phyloP scores from a whole-genome alignment of 2,329 filamentous ascomycete species.

The Chaetomiaceae sp. region DNA sequence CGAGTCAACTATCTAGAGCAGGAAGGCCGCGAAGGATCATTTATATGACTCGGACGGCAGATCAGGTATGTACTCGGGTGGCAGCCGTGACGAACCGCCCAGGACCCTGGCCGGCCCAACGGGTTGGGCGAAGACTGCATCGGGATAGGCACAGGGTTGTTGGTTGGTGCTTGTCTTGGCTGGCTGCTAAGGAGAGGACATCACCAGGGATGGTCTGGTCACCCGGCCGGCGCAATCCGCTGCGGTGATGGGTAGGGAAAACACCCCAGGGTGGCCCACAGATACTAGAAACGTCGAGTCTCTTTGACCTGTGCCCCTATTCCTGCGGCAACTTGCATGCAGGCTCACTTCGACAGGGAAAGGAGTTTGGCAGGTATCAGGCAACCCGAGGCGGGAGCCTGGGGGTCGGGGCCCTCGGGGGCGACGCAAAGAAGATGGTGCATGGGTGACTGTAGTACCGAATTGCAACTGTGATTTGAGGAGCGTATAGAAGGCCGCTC shows the following conservation, averaged over 20 bases:
- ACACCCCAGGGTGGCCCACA: background rate
- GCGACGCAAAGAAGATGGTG: background rate
- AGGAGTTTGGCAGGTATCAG: background rate
- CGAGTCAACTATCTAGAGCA: background rate
- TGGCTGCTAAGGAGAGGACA: background rate
- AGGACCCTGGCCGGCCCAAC: conserved; percentile 7
- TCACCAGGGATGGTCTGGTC: conserved; percentile 2
- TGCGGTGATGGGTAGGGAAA: background rate
- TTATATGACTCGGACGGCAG: conserved; percentile 7
- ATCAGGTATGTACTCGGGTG: background rate
- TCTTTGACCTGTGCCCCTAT: conserved; percentile 13
- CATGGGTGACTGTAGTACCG: background rate
- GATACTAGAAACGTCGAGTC: background rate
- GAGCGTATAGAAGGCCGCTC: background rate
- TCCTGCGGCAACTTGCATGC: conserved; percentile 12
- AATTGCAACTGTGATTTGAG: background rate
- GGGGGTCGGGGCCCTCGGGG: background rate
- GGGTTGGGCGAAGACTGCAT: conserved; percentile 5
- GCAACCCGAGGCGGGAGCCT: conserved; percentile 10
- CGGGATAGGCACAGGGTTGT: conserved; percentile 5
- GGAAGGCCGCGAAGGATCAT: background rate
- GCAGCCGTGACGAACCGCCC: background rate
- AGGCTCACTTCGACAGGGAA: background rate
- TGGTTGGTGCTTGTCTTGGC: conserved; percentile 7
- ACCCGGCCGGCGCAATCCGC: conserved; percentile 10